phyloP scores from a whole-genome alignment of 805 yeast species.

The Lachancea kluyveri region DNA sequence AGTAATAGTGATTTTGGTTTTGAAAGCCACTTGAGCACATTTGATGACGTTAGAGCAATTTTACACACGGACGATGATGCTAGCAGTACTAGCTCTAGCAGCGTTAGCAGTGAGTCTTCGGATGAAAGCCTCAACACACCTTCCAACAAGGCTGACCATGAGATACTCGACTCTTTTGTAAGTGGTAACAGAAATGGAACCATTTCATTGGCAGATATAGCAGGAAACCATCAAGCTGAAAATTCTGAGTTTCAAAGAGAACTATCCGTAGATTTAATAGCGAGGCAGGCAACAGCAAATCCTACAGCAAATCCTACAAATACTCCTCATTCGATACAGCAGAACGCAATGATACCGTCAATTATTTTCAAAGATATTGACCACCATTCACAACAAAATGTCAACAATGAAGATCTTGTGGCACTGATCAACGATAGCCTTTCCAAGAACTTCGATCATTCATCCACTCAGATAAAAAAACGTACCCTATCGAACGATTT shows the following conservation, averaged over 20 bases:
- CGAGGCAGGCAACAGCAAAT: too few species aligned
- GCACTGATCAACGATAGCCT: constrained; percentile 7
- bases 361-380: constrained; percentile 3
- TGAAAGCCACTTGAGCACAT: constrained; percentile 7
- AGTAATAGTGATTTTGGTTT: constrained; percentile 1
- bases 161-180: neutral
- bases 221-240: too few species aligned
- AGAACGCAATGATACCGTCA: constrained; percentile 3
- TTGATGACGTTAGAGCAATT: constrained; percentile 7
- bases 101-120: constrained; percentile 1
- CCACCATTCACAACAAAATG: constrained; percentile 2
- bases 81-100: constrained; percentile 1
- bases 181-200: constrained; percentile 1
- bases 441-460: constrained; percentile 8
- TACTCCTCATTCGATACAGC: constrained; percentile 1
- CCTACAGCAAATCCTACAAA: neutral
- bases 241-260: too few species aligned
- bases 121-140: constrained; percentile 4
- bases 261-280: too few species aligned
- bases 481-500: constrained; percentile 8
- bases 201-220: constrained; percentile 1
- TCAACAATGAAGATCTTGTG: constrained; percentile 4
- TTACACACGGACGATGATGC: too few species aligned
- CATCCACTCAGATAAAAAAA: too few species aligned
- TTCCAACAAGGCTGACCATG: constrained; percentile 1